These are phyloP conservation scores for Dimocarpus longan DNA, from an alignment of 345 rosid species.

Conservation along the genomic window DNA sequence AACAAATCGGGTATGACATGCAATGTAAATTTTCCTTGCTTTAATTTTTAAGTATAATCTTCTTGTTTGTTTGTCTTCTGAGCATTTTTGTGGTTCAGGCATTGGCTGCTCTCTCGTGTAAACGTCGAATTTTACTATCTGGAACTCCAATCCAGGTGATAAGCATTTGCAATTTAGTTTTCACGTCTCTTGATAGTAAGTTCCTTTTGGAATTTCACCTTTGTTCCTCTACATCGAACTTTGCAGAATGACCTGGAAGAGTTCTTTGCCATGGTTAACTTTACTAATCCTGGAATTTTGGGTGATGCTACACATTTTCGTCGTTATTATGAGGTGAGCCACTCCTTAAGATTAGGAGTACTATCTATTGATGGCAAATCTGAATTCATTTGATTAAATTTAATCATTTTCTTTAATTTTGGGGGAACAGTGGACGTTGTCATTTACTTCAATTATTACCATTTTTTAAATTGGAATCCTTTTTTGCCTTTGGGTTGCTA, in stretches of 20 bases:
- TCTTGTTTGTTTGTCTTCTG: constrained; percentile 16
- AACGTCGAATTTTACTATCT: constrained; percentile 84
- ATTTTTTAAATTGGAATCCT: constrained; percentile 1
- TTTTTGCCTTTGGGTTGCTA: not conserved
- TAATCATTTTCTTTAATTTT: not conserved
- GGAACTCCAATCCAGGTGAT: constrained; percentile 99
- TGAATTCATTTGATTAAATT: not conserved
- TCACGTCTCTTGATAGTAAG: constrained; percentile 6
- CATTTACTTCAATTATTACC: not conserved
- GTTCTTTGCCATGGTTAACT: constrained; percentile 98
- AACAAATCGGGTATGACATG: constrained; percentile 77
- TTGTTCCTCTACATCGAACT: constrained; percentile 18
- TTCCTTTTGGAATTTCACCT: constrained; percentile 6
- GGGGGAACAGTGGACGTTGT: not conserved
- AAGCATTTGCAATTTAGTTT: constrained; percentile 19
- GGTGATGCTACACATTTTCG: constrained; percentile 92
- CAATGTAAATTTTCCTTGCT: not conserved
- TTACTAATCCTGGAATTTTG: constrained; percentile 90
- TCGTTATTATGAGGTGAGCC: constrained; percentile 82
- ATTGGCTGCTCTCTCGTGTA: constrained; percentile 88
- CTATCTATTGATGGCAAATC: constrained; percentile 10
- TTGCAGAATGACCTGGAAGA: constrained; percentile 97
- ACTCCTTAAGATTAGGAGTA: constrained; percentile 5
- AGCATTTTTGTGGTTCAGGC: constrained; percentile 54
- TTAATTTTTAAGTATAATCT: not conserved